Base-by-base conservation (phyloP, 352 stramenopile genomes). In the Lagenidium sp. region DNA sequence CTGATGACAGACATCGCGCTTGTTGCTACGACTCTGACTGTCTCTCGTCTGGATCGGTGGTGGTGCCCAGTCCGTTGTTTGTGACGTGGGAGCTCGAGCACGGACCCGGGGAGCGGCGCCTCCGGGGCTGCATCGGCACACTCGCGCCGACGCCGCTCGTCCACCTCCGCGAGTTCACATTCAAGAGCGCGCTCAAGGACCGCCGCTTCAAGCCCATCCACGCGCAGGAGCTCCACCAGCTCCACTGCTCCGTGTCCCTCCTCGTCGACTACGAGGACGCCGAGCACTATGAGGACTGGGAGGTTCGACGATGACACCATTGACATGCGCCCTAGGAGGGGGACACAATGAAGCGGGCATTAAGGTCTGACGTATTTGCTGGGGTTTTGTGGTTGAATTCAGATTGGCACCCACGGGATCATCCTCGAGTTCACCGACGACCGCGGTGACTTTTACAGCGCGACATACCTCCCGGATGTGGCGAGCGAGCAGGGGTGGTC, bases 71-170 rank as follows among this genome's bases (percentile, higher is more conserved):
- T 38, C 78, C 78, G 44, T 57, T 91, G 29, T 91, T 91, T 46
- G 78, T 91, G 57, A 91, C 78, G 42, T 91, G 78, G 78, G 78
- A 91, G 61, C 82, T 78, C 41, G 78, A 90, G 49, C 51, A 65
- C 29, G 40, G 67, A 12, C 39, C 41, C 8, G 57, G 62, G 36
- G 65, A 63, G 15, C 56, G 57, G 24, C 55, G 64, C 6, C 42
- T 91, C 38, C 78, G 78, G 25, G 78, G 78, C 41, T 91, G 78
- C 55, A 91, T 91, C 48, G 78, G 78, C 37, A 91, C 78, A 28
- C 56, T 91, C 26, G 48, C 74, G 19, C 75, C 76, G 34, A 89
- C 75, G 5, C 56, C 53, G 26, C 55, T 91, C 34, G 50, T 55
- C 15, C 87, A 87, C 30, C 41, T 91, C 44, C 76, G 73, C 24